Conservation (phyloP, 768 basidiomycete genomes). For the Mycena leptocephala region DNA sequence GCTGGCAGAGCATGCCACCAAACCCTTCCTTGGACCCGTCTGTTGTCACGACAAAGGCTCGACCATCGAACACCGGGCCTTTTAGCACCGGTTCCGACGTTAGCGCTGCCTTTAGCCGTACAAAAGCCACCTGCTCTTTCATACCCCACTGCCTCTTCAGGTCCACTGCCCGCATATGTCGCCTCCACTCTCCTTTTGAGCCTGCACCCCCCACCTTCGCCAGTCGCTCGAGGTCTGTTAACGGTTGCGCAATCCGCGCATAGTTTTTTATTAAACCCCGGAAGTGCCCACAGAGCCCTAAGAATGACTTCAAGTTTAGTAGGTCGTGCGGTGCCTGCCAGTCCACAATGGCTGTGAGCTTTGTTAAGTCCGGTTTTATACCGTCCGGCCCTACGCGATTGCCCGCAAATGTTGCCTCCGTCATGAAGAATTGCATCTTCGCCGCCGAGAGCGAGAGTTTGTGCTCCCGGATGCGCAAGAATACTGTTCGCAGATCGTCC, state of each 20-base stretch:
- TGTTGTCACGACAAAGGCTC: conserved; percentile 45
- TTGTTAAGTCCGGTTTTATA: conserved; percentile 22
- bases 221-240: conserved; percentile 11
- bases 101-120: conserved; percentile 39
- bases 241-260: background rate
- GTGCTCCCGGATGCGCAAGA: conserved; percentile 34
- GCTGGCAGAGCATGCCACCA: conserved; percentile 43
- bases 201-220: conserved; percentile 34
- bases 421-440: background rate
- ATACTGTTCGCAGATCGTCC: conserved; percentile 39
- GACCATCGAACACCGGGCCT: conserved; percentile 40
- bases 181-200: conserved; percentile 45
- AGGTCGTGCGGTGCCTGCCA: conserved; percentile 17
- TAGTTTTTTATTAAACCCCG: conserved; percentile 23
- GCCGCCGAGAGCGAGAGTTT: background rate
- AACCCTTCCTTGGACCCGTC: conserved; percentile 48
- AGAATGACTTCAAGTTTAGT: conserved; percentile 10
- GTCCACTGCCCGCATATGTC: conserved; percentile 37
- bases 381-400: background rate
- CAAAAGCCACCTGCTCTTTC: conserved; percentile 41
- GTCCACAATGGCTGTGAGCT: conserved; percentile 24
- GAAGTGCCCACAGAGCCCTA: conserved; percentile 29
- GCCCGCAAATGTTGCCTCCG: background rate
- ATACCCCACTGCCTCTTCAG: conserved; percentile 31
- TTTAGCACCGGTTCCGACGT: conserved; percentile 40